Conservation (phyloP, 2,329 filamentous ascomycete species). For the Aspergillus novoparasiticus region DNA sequence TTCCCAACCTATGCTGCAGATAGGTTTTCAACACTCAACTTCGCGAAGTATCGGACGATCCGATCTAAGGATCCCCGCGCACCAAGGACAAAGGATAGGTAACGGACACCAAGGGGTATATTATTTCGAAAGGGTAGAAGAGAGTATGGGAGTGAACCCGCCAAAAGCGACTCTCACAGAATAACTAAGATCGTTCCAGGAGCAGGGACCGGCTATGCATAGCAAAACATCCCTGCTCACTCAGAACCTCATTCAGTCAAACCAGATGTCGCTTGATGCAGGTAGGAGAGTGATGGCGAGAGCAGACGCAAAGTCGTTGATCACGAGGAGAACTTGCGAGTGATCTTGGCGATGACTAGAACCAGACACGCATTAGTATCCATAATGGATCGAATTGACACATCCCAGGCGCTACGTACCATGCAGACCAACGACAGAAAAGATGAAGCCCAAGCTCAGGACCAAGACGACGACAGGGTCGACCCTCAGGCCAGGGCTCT, state of each 20-base stretch:
- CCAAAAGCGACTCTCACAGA: conserved; percentile 1
- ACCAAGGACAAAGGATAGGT: conserved; percentile 17
- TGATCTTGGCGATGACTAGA: conserved; percentile 91
- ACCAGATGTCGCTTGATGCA: not conserved
- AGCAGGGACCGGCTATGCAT: not conserved
- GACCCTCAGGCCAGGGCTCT: conserved; percentile 95
- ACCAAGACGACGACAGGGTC: conserved; percentile 97
- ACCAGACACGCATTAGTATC: conserved; percentile 11
- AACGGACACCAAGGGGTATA: conserved; percentile 27
- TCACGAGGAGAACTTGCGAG: conserved; percentile 75
- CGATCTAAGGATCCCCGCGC: conserved; percentile 13
- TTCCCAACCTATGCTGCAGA: conserved; percentile 35
- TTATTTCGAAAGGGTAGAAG: conserved; percentile 22
- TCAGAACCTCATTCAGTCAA: not conserved
- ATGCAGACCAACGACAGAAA: conserved; percentile 95
- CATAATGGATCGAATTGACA: not conserved
- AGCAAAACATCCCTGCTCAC: conserved; percentile 2
- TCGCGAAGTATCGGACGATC: conserved; percentile 21
- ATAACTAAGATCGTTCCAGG: not conserved
- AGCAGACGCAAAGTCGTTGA: conserved; percentile 9
- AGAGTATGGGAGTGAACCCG: conserved; percentile 5
- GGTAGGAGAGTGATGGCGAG: not conserved
- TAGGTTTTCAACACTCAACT: conserved; percentile 29
- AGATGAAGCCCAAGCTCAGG: conserved; percentile 96
- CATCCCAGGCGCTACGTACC: conserved; percentile 62